Evolutionary conservation across 345 rosid genomes (phyloP), one percentile per base, ranked within the genome.

Genomic region (Camelina neglecta): DNA sequence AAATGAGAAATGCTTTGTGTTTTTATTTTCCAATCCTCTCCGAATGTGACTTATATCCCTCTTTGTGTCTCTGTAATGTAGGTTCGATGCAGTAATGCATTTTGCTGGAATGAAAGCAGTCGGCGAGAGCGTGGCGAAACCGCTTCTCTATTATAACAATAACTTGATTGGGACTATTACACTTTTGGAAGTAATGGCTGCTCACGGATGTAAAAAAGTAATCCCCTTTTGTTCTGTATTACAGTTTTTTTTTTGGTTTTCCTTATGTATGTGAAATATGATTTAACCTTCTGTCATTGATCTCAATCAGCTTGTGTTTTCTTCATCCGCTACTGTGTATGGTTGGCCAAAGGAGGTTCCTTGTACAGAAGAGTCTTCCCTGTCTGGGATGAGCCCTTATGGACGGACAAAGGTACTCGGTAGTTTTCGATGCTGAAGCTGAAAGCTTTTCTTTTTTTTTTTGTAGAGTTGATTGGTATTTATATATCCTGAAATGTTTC

Each of bases 41-140:
- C 29, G 33, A 35, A 20, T 76, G 50, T 64, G 60, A 63, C 48
- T 38, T 12, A 36, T 33, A 3, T 29, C 0, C 24, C n/a, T 65
- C 67, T 0, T 10, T 41, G 18, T 77, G 12, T 20, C 13, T 77
- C 9, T 77, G 50, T 66, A 49, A 65, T 79, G 60, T 80, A 95
- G 99, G 84, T 93, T 93, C 78, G 96, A 95, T 85, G 93, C 94
- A 74, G 99, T 93, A 38, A 89, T 95, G 63, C 99, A 95, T 76
- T 90, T 95, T 85, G 99, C 99, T 85, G 99, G 99, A 78, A 79
- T 93, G 72, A 95, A 95, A 85, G 98, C 99, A 3, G 99, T 93
- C 1, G 99, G 98, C 35, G 97, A 95, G 82, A 95, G 99, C 71
- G 94, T 92, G 68, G 81, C 81, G 60, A 89, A 95, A 41, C 99